These are phyloP conservation scores for Xylaria curta DNA, from an alignment of 495 filamentous ascomycete genomes.

Conservation along the genomic window DNA sequence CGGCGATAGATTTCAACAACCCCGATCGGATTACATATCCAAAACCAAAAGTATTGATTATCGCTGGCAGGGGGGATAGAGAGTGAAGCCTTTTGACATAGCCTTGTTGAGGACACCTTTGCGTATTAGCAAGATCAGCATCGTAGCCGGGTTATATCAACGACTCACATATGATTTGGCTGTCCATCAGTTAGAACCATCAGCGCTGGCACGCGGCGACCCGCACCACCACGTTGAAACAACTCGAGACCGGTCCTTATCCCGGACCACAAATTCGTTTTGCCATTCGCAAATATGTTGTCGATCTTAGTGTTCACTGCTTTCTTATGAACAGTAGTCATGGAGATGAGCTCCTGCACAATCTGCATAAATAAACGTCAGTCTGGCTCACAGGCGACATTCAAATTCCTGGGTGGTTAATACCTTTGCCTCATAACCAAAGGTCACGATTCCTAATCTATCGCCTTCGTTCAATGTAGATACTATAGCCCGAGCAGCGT, in stretches of 20 bases:
- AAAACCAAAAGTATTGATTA: constrained; percentile 57
- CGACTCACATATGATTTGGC: constrained; percentile 48
- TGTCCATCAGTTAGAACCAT: constrained; percentile 57
- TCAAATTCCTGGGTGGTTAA: constrained; percentile 1
- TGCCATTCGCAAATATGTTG: constrained; percentile 31
- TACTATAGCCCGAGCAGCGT: constrained; percentile 53
- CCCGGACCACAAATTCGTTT: constrained; percentile 54
- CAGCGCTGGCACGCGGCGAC: constrained; percentile 45
- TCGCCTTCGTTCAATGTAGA: constrained; percentile 49
- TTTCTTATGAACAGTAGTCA: constrained; percentile 44
- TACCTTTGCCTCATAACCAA: constrained; percentile 38
- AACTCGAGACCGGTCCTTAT: constrained; percentile 45
- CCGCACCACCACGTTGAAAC: constrained; percentile 33
- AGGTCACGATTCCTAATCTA: constrained; percentile 55
- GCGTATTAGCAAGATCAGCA: not conserved
- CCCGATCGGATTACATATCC: constrained; percentile 49
- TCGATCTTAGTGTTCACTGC: constrained; percentile 40
- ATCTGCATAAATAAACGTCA: constrained; percentile 36
- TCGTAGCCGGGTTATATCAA: not conserved
- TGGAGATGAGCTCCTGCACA: constrained; percentile 44
- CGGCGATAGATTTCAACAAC: constrained; percentile 53
- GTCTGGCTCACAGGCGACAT: not conserved
- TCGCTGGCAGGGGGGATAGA: constrained; percentile 39
- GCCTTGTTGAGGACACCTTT: constrained; percentile 32
- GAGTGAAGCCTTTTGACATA: constrained; percentile 47